Conservation (phyloP, 768 basidiomycete genomes). For the Mycena vulgaris region DNA sequence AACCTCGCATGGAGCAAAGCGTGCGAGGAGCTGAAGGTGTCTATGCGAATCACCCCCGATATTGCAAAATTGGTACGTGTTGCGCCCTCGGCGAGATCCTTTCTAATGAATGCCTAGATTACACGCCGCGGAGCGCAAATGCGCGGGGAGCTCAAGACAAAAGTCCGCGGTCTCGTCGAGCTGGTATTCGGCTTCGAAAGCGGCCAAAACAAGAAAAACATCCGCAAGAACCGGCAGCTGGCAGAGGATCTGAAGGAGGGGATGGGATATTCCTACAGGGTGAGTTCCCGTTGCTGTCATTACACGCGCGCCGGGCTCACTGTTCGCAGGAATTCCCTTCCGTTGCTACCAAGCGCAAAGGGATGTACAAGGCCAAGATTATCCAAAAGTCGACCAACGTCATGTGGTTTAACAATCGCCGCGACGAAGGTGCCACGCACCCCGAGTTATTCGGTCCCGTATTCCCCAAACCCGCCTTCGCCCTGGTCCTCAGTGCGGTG, state of each 20-base stretch:
- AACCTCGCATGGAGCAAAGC: conserved; percentile 34
- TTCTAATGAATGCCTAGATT: conserved; percentile 17
- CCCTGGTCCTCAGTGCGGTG: conserved; percentile 40
- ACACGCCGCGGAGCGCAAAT: conserved; percentile 38
- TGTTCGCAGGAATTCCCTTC: not conserved
- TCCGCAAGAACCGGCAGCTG: conserved; percentile 38
- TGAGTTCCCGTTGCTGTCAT: conserved; percentile 16
- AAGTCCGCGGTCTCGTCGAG: conserved; percentile 35
- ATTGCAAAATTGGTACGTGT: conserved; percentile 39
- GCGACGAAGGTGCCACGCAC: conserved; percentile 44
- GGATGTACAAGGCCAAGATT: conserved; percentile 39
- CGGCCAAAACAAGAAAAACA: conserved; percentile 34
- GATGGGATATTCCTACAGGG: conserved; percentile 39
- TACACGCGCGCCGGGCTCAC: too few species aligned
- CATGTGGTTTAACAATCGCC: conserved; percentile 45
- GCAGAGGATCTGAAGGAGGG: conserved; percentile 40
- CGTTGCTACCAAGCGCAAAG: conserved; percentile 9
- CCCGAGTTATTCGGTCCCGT: conserved; percentile 42
- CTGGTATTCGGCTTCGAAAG: conserved; percentile 41
- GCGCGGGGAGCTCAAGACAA: conserved; percentile 40
- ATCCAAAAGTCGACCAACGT: conserved; percentile 43
- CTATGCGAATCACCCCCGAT: conserved; percentile 25
- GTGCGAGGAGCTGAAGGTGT: conserved; percentile 25
- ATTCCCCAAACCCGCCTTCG: conserved; percentile 29
- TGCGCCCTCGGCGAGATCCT: not conserved